Evolutionary conservation across 192 early-diverging fungal genomes (phyloP).

Genomic region (Diversispora eburnea): DNA sequence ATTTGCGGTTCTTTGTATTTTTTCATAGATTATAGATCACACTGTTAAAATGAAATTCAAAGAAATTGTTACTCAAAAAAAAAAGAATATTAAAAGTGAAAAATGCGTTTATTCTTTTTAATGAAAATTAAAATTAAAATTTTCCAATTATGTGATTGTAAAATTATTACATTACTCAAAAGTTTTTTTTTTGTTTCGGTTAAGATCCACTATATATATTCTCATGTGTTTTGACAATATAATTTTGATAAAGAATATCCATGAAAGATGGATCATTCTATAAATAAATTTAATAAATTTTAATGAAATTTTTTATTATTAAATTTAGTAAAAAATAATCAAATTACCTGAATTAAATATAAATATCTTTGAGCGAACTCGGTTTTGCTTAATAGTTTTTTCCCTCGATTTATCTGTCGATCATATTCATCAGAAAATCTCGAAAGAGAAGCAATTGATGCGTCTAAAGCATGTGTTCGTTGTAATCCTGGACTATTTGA

Average conservation of each 20-base stretch:
- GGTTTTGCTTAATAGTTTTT: slow-evolving; percentile 4
- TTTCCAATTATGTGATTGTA: too few relatives aligned
- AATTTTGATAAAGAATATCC: slow-evolving; percentile 21
- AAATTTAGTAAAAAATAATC: background rate
- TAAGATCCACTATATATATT: background rate
- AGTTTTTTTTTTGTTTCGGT: background rate
- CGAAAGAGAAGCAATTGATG: slow-evolving; percentile 4
- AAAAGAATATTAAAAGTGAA: too few relatives aligned
- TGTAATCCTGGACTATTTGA: background rate
- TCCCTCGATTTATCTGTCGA: background rate
- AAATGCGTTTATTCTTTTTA: too few relatives aligned
- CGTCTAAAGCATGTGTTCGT: slow-evolving; percentile 3
- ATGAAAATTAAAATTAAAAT: too few relatives aligned
- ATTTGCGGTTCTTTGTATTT: too few relatives aligned
- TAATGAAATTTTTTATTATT: background rate
- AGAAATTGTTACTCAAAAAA: too few relatives aligned
- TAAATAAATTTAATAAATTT: background rate
- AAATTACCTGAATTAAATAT: slow-evolving; percentile 9
- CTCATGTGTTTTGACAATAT: slow-evolving; percentile 1
- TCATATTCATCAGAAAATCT: background rate
- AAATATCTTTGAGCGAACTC: slow-evolving; percentile 18
- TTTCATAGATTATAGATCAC: too few relatives aligned
- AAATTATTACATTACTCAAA: too few relatives aligned
- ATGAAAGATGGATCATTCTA: slow-evolving; percentile 8
- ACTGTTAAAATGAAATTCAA: too few relatives aligned